Conservation (phyloP, 2,329 filamentous ascomycete species). For the Exutisphaerella laricina region DNA sequence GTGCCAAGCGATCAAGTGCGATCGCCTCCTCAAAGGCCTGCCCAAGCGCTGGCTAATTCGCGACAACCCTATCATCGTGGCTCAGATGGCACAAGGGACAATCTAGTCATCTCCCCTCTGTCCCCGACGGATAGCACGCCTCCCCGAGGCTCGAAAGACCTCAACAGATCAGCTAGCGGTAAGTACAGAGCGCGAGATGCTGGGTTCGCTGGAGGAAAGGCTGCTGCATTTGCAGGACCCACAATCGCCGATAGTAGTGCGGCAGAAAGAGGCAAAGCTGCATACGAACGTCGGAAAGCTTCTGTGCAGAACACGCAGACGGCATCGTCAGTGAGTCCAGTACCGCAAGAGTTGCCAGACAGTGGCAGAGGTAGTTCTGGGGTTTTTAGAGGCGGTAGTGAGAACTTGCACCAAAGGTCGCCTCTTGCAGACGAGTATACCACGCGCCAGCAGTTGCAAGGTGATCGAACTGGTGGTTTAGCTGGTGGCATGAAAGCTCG, state of each 20-base stretch:
- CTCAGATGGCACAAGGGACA: not conserved
- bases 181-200: slow-evolving; percentile 31
- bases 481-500: slow-evolving; percentile 26
- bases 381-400: slow-evolving; percentile 33
- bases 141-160: slow-evolving; percentile 9
- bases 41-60: slow-evolving; percentile 11
- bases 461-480: slow-evolving; percentile 32
- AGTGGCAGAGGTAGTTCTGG: slow-evolving; percentile 9
- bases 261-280: slow-evolving; percentile 29
- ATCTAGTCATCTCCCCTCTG: not conserved
- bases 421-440: slow-evolving; percentile 11
- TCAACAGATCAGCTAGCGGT: slow-evolving; percentile 18
- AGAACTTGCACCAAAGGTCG: slow-evolving; percentile 27
- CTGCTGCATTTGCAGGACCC: slow-evolving; percentile 18
- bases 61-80: slow-evolving; percentile 11
- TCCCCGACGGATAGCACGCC: not conserved
- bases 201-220: slow-evolving; percentile 30
- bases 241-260: slow-evolving; percentile 16
- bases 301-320: slow-evolving; percentile 14
- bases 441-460: slow-evolving; percentile 34
- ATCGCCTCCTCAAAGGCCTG: slow-evolving; percentile 3
- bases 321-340: slow-evolving; percentile 19
- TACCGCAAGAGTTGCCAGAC: slow-evolving; percentile 14
- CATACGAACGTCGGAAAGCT: slow-evolving; percentile 29
- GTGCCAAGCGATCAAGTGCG: not conserved